Evolutionary conservation across 441 rosid species (phyloP).

Genomic region (Erodium trifolium): DNA sequence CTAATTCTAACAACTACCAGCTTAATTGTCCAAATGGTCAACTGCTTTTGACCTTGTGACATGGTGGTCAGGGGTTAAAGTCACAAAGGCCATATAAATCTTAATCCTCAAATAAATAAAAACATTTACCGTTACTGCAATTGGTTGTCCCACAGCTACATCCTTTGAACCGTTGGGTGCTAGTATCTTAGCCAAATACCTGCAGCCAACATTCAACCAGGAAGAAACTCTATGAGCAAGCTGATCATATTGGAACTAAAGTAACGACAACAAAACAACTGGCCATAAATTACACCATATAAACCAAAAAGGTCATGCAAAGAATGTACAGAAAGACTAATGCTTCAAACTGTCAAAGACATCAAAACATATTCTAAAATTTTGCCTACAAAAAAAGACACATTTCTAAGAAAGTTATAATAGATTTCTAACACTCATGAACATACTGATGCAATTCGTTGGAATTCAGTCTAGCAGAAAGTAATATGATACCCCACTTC

Average conservation of each 20-base stretch:
- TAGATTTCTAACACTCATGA: neutral
- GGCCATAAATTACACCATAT: neutral
- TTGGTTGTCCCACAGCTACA: slow-evolving; percentile 62
- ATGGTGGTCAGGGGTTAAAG: too few species aligned
- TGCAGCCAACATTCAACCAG: slow-evolving; percentile 26
- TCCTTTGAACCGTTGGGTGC: slow-evolving; percentile 67
- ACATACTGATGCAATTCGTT: neutral
- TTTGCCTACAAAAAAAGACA: neutral
- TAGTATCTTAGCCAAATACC: slow-evolving; percentile 66
- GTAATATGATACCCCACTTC: too few species aligned
- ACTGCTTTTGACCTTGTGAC: too few species aligned
- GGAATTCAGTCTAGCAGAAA: too few species aligned
- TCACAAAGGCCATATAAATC: too few species aligned
- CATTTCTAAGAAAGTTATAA: neutral
- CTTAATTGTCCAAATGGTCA: too few species aligned
- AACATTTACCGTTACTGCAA: slow-evolving; percentile 54
- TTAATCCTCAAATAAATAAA: too few species aligned
- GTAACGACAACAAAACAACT: neutral
- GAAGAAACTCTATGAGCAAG: neutral
- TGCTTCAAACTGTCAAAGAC: neutral
- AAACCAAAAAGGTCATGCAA: neutral
- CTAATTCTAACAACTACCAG: too few species aligned
- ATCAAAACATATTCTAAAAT: neutral
- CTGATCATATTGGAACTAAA: neutral
- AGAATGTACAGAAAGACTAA: slow-evolving; percentile 1